Evolutionary conservation across 208 protist species (phyloP).

Genomic region (Leishmania lainsoni): DNA sequence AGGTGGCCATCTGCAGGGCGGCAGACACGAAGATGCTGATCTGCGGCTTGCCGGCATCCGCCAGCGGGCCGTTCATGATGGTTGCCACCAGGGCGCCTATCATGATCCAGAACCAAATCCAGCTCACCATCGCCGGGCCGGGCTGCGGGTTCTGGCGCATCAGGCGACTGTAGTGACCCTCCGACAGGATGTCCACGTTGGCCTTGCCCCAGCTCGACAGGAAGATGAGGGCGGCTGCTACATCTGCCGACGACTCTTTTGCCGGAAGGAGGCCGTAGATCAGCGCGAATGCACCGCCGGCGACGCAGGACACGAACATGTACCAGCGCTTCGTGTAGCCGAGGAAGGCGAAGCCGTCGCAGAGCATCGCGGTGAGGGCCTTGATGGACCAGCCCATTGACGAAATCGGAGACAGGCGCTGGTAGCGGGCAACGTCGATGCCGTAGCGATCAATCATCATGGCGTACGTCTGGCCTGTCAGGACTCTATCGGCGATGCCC

Average conservation of each 20-base stretch:
- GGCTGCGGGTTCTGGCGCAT: slow-evolving; percentile 50
- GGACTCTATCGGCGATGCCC: slow-evolving; percentile 55
- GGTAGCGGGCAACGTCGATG: slow-evolving; percentile 42
- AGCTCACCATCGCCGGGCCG: slow-evolving; percentile 62
- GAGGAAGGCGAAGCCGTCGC: slow-evolving; percentile 63
- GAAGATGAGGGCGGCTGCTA: slow-evolving; percentile 52
- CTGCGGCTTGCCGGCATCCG: slow-evolving; percentile 47
- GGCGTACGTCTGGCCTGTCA: slow-evolving; percentile 32
- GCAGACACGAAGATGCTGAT: slow-evolving; percentile 63
- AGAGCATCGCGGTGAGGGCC: slow-evolving; percentile 59
- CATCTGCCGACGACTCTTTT: slow-evolving; percentile 37
- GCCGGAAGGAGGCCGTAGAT: slow-evolving; percentile 51
- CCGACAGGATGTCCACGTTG: slow-evolving; percentile 76
- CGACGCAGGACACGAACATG: slow-evolving; percentile 49
- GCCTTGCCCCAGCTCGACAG: slow-evolving; percentile 55
- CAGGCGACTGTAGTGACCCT: slow-evolving; percentile 79
- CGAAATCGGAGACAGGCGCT: slow-evolving; percentile 47
- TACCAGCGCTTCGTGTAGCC: slow-evolving; percentile 84
- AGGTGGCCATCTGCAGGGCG: slow-evolving; percentile 54
- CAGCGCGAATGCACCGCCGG: slow-evolving; percentile 43
- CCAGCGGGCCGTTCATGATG: slow-evolving; percentile 52
- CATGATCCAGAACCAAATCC: slow-evolving; percentile 68
- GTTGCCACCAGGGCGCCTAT: slow-evolving; percentile 47
- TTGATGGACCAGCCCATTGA: slow-evolving; percentile 72
- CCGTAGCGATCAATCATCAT: slow-evolving; percentile 58